Conservation (phyloP, 768 basidiomycete genomes). For the Kwoniella dendrophila region DNA sequence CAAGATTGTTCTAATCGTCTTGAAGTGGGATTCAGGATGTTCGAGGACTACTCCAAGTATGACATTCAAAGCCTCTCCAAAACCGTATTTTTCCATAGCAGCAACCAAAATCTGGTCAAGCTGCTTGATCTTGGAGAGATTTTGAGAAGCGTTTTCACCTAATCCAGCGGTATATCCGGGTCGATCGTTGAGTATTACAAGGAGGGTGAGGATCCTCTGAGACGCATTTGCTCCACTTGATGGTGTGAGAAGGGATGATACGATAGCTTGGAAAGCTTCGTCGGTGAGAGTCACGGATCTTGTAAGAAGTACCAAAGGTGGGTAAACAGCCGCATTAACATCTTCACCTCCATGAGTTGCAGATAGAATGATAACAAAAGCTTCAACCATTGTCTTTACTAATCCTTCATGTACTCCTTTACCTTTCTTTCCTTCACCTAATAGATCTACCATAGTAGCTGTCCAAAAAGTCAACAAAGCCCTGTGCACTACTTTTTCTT, state of each 20-base stretch:
- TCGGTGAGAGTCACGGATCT: conserved; percentile 48
- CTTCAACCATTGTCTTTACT: conserved; percentile 50
- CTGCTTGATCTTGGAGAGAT: conserved; percentile 30
- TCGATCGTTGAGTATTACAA: conserved; percentile 49
- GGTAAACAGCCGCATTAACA: conserved; percentile 51
- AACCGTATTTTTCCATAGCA: conserved; percentile 43
- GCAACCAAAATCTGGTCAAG: conserved; percentile 38
- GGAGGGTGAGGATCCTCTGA: conserved; percentile 47
- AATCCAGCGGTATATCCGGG: conserved; percentile 32
- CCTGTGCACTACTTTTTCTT: conserved; percentile 61
- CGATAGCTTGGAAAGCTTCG: conserved; percentile 45
- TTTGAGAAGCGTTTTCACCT: conserved; percentile 28
- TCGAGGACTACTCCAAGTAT: conserved; percentile 19
- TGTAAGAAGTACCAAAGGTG: conserved; percentile 49
- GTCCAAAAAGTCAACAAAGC: conserved; percentile 80
- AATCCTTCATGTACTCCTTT: conserved; percentile 59
- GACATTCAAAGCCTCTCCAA: conserved; percentile 35
- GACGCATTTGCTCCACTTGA: conserved; percentile 42
- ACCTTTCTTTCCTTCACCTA: conserved; percentile 64
- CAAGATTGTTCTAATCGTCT: conserved; percentile 6
- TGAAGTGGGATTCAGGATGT: conserved; percentile 16
- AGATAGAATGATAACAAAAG: conserved; percentile 41
- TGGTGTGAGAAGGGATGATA: conserved; percentile 38
- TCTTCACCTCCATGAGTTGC: conserved; percentile 38
- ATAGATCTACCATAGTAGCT: conserved; percentile 74